phyloP scores from a whole-genome alignment of 192 early-diverging fungal species.

The Phycomyces nitens region DNA sequence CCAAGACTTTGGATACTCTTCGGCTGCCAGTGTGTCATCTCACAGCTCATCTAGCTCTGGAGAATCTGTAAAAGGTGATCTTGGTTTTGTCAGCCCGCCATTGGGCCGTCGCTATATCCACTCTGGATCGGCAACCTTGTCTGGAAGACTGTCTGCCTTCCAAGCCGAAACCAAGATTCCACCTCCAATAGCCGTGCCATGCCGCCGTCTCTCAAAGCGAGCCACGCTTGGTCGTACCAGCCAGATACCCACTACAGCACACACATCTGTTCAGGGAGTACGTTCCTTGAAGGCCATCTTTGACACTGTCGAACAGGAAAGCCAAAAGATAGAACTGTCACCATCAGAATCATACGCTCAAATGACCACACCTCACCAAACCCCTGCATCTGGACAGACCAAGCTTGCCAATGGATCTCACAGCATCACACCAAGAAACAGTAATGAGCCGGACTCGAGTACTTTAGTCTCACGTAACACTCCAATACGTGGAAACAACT shows the following conservation, averaged over 20 bases:
- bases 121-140: constrained; percentile 6
- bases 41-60: neutral
- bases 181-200: neutral
- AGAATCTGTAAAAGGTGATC: neutral
- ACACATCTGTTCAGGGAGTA: neutral
- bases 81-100: neutral
- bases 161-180: neutral
- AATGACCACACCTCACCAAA: neutral
- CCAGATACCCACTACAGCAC: neutral
- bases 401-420: too few species aligned
- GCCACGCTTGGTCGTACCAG: neutral
- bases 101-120: neutral
- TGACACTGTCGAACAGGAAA: neutral
- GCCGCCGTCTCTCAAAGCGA: neutral
- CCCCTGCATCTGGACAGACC: too few species aligned
- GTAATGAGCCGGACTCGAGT: too few species aligned
- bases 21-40: neutral
- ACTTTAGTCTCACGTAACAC: neutral
- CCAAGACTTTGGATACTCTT: constrained; percentile 2
- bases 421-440: too few species aligned
- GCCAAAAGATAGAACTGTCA: constrained; percentile 17
- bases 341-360: neutral
- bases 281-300: neutral
- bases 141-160: neutral
- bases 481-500: neutral